Base-by-base conservation (phyloP, 371 early-diverging fungal genomes). In the Basidiobolus heterosporus region DNA sequence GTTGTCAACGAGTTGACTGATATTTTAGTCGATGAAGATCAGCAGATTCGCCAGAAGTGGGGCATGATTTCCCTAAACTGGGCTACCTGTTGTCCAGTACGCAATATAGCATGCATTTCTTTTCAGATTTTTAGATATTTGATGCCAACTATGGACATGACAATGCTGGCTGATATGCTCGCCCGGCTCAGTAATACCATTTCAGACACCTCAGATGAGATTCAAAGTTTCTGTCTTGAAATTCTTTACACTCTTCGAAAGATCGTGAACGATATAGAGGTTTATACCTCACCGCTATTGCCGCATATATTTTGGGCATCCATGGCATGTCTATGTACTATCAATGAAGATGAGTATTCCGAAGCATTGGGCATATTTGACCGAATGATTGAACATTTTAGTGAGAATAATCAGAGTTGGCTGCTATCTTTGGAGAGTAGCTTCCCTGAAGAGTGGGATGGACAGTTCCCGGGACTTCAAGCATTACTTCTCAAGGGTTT, bases 61-160 rank as follows among this genome's bases (percentile, higher is more conserved):
- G 89, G 86, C 0, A 80, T 79, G 41, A 77, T 77, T 1, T 86
- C 92, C 0, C 66, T 91, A n/a, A 70, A 75, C 41, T 92, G 89
- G 89, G 92, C 88, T 0, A 88, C 89, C 15, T 71, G 74, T 15
- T 92, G 92, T 52, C 82, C 91, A 3, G 88, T 91, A 4, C 77
- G 89, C 1, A 86, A 90, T 50, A 72, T 88, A 16, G 95, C 93
- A 0, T 83, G 85, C 39, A 72, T 89, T 9, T 88, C 91, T 0
- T 77, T 92, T 49, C 89, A 90, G 50, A 76, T 88, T 44, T 87
- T 88, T 53, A 75, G 90, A 11, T 73, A 72, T 1, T 51, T 94
- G 18, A 74, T 71, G 61, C 88, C 91, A 7, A 61, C 67, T 0
- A 79, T 86, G 37, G 83, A 78, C 40, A 78, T 77, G 39, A 67